Evolutionary conservation across 441 rosid genomes (phyloP).

Genomic region (Sinapis alba): DNA sequence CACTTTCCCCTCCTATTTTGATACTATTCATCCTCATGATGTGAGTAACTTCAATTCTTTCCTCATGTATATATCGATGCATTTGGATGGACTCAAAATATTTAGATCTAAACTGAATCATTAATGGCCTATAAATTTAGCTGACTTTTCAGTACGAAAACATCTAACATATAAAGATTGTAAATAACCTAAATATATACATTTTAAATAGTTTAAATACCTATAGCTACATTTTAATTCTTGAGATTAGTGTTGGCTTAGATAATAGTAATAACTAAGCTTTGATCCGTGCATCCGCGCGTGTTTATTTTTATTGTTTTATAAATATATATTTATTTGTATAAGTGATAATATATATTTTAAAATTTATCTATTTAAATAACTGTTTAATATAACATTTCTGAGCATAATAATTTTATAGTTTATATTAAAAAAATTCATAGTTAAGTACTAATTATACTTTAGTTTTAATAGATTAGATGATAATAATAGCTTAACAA

Average conservation of each 20-base stretch:
- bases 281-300: no score
- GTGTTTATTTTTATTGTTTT: no score
- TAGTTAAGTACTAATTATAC: no score
- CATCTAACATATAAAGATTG: neutral
- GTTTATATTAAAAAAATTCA: no score
- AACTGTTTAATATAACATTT: no score
- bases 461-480: no score
- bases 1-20: conserved; percentile 50
- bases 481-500: neutral
- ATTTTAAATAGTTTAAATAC: neutral
- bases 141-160: neutral
- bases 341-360: no score
- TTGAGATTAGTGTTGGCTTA: neutral
- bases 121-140: neutral
- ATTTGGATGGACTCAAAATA: neutral
- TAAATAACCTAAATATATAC: neutral
- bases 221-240: neutral
- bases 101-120: neutral
- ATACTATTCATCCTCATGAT: conserved; percentile 61
- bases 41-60: conserved; percentile 42
- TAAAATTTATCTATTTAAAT: no score
- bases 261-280: neutral
- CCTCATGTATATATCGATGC: neutral
- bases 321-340: no score
- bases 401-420: no score